Conservation (phyloP, 1,284 basidiomycete genomes). For the Malassezia pachydermatis region DNA sequence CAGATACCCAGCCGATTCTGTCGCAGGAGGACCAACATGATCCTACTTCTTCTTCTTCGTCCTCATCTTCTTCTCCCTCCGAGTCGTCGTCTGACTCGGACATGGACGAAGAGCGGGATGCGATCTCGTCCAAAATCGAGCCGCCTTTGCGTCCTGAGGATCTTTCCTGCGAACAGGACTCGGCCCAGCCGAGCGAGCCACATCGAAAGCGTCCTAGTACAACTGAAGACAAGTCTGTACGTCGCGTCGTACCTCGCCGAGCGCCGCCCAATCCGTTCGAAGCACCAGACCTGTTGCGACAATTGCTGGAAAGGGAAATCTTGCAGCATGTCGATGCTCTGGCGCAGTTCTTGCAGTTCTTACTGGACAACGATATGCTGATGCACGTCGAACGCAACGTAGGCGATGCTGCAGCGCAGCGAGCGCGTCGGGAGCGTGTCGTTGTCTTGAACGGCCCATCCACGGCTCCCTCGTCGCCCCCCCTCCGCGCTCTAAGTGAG, state of each 20-base stretch:
- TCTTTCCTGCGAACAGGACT: no score
- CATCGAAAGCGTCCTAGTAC: no score
- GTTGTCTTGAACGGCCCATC: constrained; percentile 6
- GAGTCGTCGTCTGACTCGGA: neutral
- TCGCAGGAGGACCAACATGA: neutral
- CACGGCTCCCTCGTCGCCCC: constrained; percentile 19
- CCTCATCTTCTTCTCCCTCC: neutral
- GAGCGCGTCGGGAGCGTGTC: constrained; percentile 25
- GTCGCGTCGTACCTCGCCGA: constrained; percentile 21
- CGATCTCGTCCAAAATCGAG: constrained; percentile 16
- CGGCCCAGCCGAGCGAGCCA: neutral
- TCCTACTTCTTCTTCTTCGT: neutral
- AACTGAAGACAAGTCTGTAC: constrained; percentile 30
- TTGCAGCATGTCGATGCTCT: constrained; percentile 80
- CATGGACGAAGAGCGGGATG: constrained; percentile 13
- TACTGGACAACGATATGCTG: constrained; percentile 84
- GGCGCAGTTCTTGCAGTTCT: constrained; percentile 81
- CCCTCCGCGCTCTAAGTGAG: constrained; percentile 26
- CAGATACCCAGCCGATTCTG: neutral
- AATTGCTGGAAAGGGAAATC: constrained; percentile 76
- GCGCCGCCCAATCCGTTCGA: constrained; percentile 39
- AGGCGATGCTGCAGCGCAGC: constrained; percentile 63
- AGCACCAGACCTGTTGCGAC: constrained; percentile 36
- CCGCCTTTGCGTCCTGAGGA: neutral
- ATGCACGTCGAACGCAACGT: constrained; percentile 67